A percentile compares a stretch with the other conserved stretches of the same genome.
These are phyloP conservation scores for Macadamia tetraphylla DNA, from an alignment of 164 flowering plant species.

Conservation along the genomic window DNA sequence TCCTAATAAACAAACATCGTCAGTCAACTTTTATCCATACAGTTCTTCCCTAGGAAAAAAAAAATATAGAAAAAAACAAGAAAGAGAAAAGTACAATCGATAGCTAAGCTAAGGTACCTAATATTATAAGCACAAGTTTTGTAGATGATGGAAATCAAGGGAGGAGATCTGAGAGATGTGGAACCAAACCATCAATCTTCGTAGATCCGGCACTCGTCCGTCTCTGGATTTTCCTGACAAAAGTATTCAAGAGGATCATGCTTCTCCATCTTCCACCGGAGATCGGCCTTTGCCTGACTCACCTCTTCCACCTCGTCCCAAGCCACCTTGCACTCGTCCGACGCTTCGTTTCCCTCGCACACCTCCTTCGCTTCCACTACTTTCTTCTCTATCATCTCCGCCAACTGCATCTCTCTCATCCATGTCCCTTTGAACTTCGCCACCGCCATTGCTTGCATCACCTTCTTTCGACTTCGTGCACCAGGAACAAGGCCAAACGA, in stretches of 20 bases:
- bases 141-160: neutral
- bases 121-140: no score
- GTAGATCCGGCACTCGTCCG: conserved; percentile 71
- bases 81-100: no score
- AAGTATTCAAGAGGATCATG: conserved; percentile 57
- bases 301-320: conserved; percentile 91
- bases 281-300: conserved; percentile 78
- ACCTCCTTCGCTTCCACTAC: conserved; percentile 61
- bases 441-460: conserved; percentile 28
- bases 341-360: conserved; percentile 45
- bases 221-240: conserved; percentile 65
- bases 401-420: conserved; percentile 58
- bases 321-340: conserved; percentile 76
- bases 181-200: conserved; percentile 28
- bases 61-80: no score
- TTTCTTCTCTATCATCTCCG: conserved; percentile 80
- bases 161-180: neutral
- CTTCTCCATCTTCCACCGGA: conserved; percentile 43
- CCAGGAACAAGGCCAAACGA: neutral
- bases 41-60: no score
- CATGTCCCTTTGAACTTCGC: conserved; percentile 63
- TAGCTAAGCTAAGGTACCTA: no score
- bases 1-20: no score
- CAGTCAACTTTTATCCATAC: no score
- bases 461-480: neutral